A percentile compares a stretch with the other conserved stretches of the same genome.
Conservation (phyloP, 352 stramenopile genomes). For the Globisporangium okanoganense region DNA sequence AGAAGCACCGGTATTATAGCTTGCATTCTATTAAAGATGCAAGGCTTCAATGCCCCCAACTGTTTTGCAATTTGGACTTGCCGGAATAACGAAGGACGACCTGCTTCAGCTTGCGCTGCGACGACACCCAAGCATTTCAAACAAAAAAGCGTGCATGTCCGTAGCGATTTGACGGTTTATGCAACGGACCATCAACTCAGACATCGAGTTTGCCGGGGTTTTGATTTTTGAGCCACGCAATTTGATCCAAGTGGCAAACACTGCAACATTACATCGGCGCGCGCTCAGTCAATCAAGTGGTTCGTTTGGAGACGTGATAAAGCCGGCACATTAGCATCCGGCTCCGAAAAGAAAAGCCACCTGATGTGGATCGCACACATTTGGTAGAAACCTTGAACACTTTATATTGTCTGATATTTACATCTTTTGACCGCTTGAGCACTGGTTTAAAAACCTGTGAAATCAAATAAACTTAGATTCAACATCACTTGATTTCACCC, state of each 20-base stretch:
- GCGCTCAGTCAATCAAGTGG: conserved; percentile 1
- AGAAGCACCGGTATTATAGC: no score
- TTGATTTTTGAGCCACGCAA: neutral
- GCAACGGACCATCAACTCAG: neutral
- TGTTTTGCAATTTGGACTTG: neutral
- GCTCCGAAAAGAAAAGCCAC: neutral
- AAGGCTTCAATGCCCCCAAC: no score
- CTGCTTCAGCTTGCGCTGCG: conserved; percentile 3
- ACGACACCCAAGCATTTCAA: neutral
- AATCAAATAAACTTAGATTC: neutral
- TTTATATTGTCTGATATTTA: neutral
- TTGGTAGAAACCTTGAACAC: neutral
- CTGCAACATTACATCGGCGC: neutral
- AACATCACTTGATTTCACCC: neutral
- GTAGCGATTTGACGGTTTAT: neutral
- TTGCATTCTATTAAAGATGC: no score
- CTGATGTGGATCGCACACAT: neutral
- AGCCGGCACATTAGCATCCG: conserved; percentile 12
- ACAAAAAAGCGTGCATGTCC: neutral
- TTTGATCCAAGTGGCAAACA: neutral
- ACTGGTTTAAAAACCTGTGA: neutral
- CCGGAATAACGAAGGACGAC: neutral
- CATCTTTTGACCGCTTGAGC: no score
- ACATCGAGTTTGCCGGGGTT: conserved; percentile 1
- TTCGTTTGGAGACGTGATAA: conserved; percentile 2